Conservation (phyloP, 768 basidiomycete species). For the Mycena venus region DNA sequence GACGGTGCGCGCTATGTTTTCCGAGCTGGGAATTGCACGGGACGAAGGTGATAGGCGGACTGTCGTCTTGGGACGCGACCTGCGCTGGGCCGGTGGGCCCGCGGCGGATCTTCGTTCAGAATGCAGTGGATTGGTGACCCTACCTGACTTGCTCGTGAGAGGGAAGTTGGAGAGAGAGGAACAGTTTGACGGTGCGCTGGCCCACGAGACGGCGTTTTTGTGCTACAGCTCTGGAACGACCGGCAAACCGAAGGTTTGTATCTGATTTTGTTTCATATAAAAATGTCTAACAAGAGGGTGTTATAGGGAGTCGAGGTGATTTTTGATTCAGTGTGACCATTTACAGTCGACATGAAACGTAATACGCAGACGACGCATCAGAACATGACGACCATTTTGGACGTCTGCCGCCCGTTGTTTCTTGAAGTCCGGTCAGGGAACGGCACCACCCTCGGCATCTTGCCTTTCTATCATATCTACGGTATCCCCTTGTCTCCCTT, state of each 20-base stretch:
- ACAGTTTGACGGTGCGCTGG: constrained; percentile 63
- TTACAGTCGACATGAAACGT: background rate
- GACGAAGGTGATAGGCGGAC: constrained; percentile 65
- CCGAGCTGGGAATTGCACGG: constrained; percentile 58
- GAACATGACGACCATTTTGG: constrained; percentile 69
- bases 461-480: constrained; percentile 70
- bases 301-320: constrained; percentile 56
- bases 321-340: background rate
- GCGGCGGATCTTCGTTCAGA: constrained; percentile 38
- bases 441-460: constrained; percentile 70
- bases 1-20: constrained; percentile 69
- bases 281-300: background rate
- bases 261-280: background rate
- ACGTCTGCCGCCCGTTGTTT: constrained; percentile 62
- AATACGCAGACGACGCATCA: constrained; percentile 68
- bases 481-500: constrained; percentile 43
- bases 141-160: constrained; percentile 64
- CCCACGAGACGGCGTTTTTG: constrained; percentile 72
- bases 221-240: constrained; percentile 79
- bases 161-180: constrained; percentile 67
- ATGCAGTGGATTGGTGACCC: constrained; percentile 47
- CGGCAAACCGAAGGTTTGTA: constrained; percentile 50
- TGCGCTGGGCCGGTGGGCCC: constrained; percentile 61
- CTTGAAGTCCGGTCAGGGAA: constrained; percentile 47
- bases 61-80: constrained; percentile 64